A percentile compares a stretch with the other conserved stretches of the same genome.
phyloP scores from a whole-genome alignment of 2,329 filamentous ascomycete genomes.

The Pestalotiopsis sp. region DNA sequence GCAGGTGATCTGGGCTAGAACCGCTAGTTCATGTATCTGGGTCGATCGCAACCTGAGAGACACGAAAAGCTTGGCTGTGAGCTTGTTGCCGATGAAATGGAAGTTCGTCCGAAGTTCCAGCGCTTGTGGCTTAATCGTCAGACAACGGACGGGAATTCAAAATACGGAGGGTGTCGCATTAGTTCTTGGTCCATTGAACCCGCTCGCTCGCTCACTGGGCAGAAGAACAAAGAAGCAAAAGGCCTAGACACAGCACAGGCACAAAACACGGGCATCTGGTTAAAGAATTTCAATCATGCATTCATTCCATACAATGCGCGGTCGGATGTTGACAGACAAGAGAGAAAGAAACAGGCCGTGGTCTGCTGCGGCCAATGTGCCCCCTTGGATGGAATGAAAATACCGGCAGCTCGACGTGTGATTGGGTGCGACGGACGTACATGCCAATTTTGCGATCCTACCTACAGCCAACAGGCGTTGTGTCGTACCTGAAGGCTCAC shows the following conservation, averaged over 20 bases:
- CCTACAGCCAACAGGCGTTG: not conserved
- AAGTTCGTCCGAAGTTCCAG: conserved; percentile 3
- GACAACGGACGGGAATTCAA: not conserved
- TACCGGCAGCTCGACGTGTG: not conserved
- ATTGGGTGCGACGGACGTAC: not conserved
- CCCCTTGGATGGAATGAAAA: not conserved
- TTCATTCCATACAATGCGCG: not conserved
- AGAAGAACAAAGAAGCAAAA: not conserved
- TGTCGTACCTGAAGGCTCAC: not conserved
- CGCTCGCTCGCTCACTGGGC: not conserved
- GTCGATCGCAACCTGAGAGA: conserved; percentile 7
- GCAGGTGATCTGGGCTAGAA: not conserved
- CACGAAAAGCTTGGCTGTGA: conserved; percentile 5
- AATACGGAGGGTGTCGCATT: not conserved
- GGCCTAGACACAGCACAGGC: not conserved
- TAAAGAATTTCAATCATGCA: not conserved
- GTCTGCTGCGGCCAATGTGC: not conserved
- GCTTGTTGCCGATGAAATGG: not conserved
- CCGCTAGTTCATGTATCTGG: not conserved
- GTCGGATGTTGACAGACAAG: not conserved
- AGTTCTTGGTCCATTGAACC: not conserved
- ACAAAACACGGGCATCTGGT: not conserved
- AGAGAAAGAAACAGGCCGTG: not conserved
- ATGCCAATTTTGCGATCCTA: not conserved
- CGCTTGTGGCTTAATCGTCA: not conserved